These are phyloP conservation scores for Stropharia rugosoannulata DNA, from an alignment of 768 basidiomycete genomes.

Conservation along the genomic window DNA sequence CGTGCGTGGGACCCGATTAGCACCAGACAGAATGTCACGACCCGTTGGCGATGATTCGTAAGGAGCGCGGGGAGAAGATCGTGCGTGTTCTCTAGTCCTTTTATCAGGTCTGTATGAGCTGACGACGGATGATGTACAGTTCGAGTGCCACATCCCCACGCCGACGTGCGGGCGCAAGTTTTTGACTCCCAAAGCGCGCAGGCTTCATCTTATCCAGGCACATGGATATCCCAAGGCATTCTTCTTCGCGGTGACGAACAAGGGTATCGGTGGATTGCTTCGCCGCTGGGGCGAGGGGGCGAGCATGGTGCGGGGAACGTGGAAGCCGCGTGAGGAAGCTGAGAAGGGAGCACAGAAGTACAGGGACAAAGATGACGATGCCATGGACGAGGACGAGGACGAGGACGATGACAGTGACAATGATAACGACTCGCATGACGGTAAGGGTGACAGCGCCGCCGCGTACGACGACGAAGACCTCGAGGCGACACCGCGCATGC, in stretches of 20 bases:
- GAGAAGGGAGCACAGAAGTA: conserved; percentile 14
- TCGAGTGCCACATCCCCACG: conserved; percentile 70
- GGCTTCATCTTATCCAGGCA: conserved; percentile 78
- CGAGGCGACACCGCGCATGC: conserved; percentile 27
- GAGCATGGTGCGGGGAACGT: conserved; percentile 71
- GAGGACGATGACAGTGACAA: conserved; percentile 23
- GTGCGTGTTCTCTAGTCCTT: conserved; percentile 45
- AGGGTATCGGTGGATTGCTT: conserved; percentile 80
- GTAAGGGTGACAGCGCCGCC: conserved; percentile 9
- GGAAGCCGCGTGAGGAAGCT: conserved; percentile 47
- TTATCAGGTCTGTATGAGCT: conserved; percentile 3
- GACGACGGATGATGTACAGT: conserved; percentile 37
- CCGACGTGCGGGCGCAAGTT: conserved; percentile 58
- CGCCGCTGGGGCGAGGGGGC: conserved; percentile 84
- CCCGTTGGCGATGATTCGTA: conserved; percentile 72
- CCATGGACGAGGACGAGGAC: conserved; percentile 26
- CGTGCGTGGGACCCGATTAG: conserved; percentile 30
- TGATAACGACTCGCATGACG: conserved; percentile 10
- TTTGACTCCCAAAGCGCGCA: conserved; percentile 68
- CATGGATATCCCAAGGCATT: conserved; percentile 88
- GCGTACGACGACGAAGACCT: conserved; percentile 23
- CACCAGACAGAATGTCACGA: conserved; percentile 90
- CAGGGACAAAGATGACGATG: conserved; percentile 26
- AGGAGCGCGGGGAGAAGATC: conserved; percentile 83
- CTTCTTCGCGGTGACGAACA: conserved; percentile 91